Percentiles rank a stretch among this genome's conserved stretches.
These are phyloP conservation scores for Fomitopsis pulvina DNA, from an alignment of 768 basidiomycete species.

Conservation along the genomic window DNA sequence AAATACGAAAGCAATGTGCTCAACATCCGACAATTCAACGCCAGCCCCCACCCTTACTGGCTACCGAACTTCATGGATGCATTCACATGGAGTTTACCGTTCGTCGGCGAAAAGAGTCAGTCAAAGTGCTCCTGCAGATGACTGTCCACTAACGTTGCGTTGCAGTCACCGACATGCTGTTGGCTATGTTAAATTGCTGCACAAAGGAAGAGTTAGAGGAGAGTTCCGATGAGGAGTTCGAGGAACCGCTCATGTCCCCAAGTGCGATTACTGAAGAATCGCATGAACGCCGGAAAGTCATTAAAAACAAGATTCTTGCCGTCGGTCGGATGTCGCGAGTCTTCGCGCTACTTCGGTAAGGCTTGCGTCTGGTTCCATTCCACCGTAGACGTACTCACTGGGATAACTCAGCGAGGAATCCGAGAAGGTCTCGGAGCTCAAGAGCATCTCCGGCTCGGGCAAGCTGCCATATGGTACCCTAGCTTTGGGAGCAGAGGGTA, in stretches of 20 bases:
- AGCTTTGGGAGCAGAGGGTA: slow-evolving; percentile 86
- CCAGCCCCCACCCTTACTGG: slow-evolving; percentile 93
- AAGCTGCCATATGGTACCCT: slow-evolving; percentile 80
- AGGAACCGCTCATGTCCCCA: slow-evolving; percentile 35
- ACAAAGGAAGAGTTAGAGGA: slow-evolving; percentile 96
- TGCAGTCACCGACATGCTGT: slow-evolving; percentile 96
- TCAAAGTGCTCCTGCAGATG: slow-evolving; percentile 8
- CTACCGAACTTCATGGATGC: slow-evolving; percentile 97
- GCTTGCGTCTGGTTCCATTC: no score
- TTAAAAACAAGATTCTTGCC: slow-evolving; percentile 98
- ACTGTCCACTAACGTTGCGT: not conserved
- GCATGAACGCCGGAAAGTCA: slow-evolving; percentile 76
- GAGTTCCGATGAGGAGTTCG: slow-evolving; percentile 37
- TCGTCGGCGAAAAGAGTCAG: slow-evolving; percentile 95
- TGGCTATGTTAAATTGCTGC: slow-evolving; percentile 94
- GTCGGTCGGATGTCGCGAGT: slow-evolving; percentile 96
- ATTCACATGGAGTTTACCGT: slow-evolving; percentile 96
- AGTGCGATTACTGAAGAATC: slow-evolving; percentile 36
- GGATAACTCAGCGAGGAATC: slow-evolving; percentile 79
- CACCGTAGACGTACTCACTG: not conserved
- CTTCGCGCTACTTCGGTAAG: slow-evolving; percentile 90
- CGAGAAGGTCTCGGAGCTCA: slow-evolving; percentile 95
- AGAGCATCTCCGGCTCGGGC: slow-evolving; percentile 74
- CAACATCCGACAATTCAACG: slow-evolving; percentile 98
- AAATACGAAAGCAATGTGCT: slow-evolving; percentile 99